Base-by-base conservation (phyloP, 345 rosid species). In the Gossypium turneri region DNA sequence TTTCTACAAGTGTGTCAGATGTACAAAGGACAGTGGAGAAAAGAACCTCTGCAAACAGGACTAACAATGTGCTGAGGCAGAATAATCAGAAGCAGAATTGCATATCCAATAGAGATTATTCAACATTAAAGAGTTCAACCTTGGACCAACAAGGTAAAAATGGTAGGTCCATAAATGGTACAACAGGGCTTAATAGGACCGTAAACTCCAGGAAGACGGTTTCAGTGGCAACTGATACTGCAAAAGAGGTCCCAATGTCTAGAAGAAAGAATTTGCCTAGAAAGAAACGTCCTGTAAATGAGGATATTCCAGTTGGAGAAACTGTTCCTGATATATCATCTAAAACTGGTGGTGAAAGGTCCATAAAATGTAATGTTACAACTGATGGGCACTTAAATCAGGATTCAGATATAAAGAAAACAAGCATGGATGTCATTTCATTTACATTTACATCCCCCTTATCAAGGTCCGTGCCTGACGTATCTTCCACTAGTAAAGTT, bases 361-460 rank as follows among this genome's bases (percentile, higher is more conserved):
- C 86, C 55, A 59, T 78, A 69, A 88, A 85, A 81, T 75, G 89
- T 75, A 84, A 82, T 66, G 61, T 78, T 65, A 82, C 85, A 63
- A 63, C 59, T 52, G 87, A 86, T 59, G 84, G 83, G 69, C 68
- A 72, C 59, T 53, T 64, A 80, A 85, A 77, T 47, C 20, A 52
- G 67, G 76, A 68, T 3, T 29, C 51, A 64, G 84, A 77, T 51
- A 82, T 81, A 75, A 73, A 73, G 59, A 83, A 88, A 78, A 81
- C 79, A 48, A 83, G 86, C 68, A 84, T 79, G 83, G 94, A 94
- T 83, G 87, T 94, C 74, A 86, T 94, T 86, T 94, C 97, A 20
- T 94, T 94, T 82, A 92, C 93, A 12, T 94, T 94, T 74, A 83
- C 94, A 5, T 88, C 98, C 59, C 97, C 97, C 38, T 82, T 92